Evolutionary conservation across 441 rosid species (phyloP).

Genomic region (Adansonia rubrostipa): DNA sequence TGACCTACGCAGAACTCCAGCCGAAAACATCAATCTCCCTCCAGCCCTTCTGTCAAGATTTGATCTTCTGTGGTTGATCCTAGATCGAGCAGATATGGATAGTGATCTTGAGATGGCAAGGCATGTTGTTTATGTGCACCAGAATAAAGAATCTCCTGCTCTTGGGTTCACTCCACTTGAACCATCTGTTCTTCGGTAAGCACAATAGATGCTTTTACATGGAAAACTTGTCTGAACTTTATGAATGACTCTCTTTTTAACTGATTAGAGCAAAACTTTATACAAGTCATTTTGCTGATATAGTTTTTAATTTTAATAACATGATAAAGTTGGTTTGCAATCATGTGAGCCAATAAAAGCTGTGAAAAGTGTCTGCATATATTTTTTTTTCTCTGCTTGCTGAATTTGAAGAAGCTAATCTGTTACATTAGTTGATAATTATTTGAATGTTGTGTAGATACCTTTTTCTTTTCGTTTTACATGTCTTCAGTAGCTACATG

Average conservation of each 20-base stretch:
- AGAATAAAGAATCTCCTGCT: conserved; percentile 88
- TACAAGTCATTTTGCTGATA: background rate
- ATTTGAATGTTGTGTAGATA: background rate
- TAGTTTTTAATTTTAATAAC: background rate
- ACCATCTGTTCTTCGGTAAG: conserved; percentile 86
- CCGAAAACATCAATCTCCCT: conserved; percentile 96
- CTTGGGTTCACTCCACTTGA: conserved; percentile 94
- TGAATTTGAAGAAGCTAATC: background rate
- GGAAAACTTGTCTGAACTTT: conserved; percentile 11
- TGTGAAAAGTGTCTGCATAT: background rate
- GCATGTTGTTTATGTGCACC: conserved; percentile 95
- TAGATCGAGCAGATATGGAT: conserved; percentile 98
- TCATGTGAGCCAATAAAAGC: background rate
- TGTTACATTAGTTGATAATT: background rate
- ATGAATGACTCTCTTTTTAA: background rate
- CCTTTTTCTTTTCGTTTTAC: background rate
- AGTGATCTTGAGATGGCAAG: conserved; percentile 96
- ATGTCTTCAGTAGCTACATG: background rate
- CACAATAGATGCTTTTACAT: conserved; percentile 18
- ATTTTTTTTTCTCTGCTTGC: background rate
- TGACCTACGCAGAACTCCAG: conserved; percentile 95
- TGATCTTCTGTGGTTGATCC: conserved; percentile 96
- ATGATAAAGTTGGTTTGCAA: conserved; percentile 18
- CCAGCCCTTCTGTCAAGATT: conserved; percentile 96
- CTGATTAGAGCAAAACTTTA: background rate